phyloP scores from a whole-genome alignment of 1,284 basidiomycete genomes.

The Puccinia novopanici region DNA sequence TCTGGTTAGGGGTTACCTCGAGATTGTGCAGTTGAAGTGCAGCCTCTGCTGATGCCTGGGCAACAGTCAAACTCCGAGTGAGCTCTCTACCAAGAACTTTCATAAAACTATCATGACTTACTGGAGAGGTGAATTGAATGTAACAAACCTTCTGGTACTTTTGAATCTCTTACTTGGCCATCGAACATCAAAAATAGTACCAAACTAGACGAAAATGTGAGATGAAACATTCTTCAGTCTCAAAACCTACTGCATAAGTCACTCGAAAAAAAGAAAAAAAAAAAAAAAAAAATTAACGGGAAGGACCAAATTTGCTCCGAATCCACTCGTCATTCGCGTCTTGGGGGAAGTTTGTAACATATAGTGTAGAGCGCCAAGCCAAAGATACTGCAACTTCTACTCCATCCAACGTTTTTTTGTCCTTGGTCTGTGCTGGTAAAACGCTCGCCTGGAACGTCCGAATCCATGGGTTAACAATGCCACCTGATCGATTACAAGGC shows the following conservation, averaged over 20 bases:
- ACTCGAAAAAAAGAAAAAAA: no score
- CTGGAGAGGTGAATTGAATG: conserved; percentile 81
- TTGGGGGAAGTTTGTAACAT: conserved; percentile 93
- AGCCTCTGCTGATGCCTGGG: conserved; percentile 71
- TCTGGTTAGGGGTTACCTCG: conserved; percentile 67
- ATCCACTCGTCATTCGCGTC: conserved; percentile 76
- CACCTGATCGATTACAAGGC: conserved; percentile 39
- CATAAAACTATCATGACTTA: conserved; percentile 60
- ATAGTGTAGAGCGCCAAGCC: conserved; percentile 91
- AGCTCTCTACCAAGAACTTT: not conserved
- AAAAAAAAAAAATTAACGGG: conserved; percentile 61
- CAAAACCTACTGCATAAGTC: not conserved
- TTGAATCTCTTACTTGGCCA: conserved; percentile 99
- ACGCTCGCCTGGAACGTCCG: conserved; percentile 68
- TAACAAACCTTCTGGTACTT: conserved; percentile 84
- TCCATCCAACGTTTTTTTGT: conserved; percentile 78
- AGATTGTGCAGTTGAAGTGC: conserved; percentile 76
- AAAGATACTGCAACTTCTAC: conserved; percentile 78
- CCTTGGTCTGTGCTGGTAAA: conserved; percentile 82
- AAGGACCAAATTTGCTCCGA: conserved; percentile 75
- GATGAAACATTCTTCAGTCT: not conserved
- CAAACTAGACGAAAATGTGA: conserved; percentile 67
- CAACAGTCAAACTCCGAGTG: conserved; percentile 15
- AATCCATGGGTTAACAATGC: not conserved
- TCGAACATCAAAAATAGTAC: conserved; percentile 85